Percentiles rank a stretch among this genome's conserved stretches.
Evolutionary conservation across 2,329 filamentous ascomycete genomes (phyloP).

Genomic region (Sarocladium brachiariae): DNA sequence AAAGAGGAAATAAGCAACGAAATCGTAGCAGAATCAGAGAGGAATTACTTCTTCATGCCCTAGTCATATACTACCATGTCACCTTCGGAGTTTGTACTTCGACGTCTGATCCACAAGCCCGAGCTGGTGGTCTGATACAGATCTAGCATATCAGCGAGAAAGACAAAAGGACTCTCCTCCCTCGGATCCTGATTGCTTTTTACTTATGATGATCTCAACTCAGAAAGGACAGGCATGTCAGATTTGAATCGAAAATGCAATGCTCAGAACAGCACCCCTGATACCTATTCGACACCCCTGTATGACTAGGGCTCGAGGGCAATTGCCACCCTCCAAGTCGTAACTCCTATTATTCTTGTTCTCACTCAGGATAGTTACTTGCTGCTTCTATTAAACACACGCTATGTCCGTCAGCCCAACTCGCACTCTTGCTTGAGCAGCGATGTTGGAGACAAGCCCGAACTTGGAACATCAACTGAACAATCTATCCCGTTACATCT

Average conservation of each 20-base stretch:
- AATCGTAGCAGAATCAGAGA: not conserved
- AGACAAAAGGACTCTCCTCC: not conserved
- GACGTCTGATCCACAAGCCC: too few species aligned
- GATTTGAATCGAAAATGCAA: not conserved
- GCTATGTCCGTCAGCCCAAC: too few species aligned
- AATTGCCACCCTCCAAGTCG: not conserved
- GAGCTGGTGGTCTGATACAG: constrained; percentile 8
- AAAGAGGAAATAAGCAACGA: too few species aligned
- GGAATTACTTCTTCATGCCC: constrained; percentile 1
- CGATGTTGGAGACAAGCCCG: too few species aligned
- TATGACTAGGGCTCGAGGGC: not conserved
- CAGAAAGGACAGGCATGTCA: not conserved
- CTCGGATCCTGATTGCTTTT: not conserved
- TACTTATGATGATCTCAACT: not conserved
- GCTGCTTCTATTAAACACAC: too few species aligned
- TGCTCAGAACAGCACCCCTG: not conserved
- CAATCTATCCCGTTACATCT: too few species aligned
- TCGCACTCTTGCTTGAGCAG: too few species aligned
- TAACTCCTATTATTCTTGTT: constrained; percentile 5
- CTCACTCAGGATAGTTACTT: too few species aligned
- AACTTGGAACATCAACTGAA: too few species aligned
- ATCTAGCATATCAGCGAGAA: not conserved
- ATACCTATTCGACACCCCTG: not conserved
- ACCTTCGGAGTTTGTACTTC: too few species aligned
- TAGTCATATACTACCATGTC: too few species aligned